phyloP scores from a whole-genome alignment of 208 protist species.

The Leishmania braziliensis region DNA sequence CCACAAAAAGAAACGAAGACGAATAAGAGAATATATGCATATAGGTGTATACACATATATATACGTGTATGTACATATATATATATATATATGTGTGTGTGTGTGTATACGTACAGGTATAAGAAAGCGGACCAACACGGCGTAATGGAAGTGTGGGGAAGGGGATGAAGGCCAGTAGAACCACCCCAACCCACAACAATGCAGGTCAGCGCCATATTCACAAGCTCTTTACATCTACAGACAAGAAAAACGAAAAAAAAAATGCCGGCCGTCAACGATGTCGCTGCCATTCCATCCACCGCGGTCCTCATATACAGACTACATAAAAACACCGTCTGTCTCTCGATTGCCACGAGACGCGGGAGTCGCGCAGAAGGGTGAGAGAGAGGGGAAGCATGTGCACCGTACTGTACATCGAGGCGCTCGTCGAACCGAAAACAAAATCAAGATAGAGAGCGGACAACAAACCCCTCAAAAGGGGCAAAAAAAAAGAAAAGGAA shows the following conservation, averaged over 20 bases:
- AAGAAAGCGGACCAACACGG: not conserved
- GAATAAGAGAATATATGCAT: not conserved
- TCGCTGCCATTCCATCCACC: not conserved
- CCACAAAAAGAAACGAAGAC: not conserved
- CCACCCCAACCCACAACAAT: not conserved
- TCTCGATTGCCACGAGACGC: not conserved
- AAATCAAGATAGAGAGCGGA: constrained; percentile 10
- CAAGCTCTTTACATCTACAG: not conserved
- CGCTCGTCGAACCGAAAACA: not conserved
- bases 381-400: not conserved
- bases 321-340: not conserved
- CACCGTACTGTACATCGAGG: not conserved
- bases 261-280: not conserved
- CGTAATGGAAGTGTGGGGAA: not conserved
- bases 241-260: not conserved
- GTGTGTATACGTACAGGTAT: too few relatives aligned
- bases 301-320: not conserved
- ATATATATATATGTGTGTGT: not conserved
- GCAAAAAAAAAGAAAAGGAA: not conserved
- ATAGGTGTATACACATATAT: not conserved
- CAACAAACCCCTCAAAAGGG: constrained; percentile 1
- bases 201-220: not conserved
- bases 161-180: not conserved
- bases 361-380: not conserved
- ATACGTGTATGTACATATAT: not conserved